A percentile compares a stretch with the other conserved stretches of the same genome.
Evolutionary conservation across 345 rosid species (phyloP).

Genomic region (Citrus maxima): DNA sequence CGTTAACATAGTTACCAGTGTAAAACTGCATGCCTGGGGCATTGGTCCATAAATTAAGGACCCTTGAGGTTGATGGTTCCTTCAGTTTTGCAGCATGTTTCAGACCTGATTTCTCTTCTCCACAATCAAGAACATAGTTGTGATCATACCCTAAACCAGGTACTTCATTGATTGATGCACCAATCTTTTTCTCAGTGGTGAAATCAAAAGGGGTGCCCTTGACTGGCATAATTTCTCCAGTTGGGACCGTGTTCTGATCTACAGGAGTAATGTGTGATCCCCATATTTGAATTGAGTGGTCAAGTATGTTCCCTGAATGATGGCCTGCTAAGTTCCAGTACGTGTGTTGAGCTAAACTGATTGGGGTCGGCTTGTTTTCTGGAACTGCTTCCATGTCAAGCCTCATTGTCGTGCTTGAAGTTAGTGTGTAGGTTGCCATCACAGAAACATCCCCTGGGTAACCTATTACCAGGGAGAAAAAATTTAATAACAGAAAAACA

Average conservation of each 20-base stretch:
- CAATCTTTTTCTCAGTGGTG: constrained; percentile 65
- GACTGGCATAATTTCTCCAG: constrained; percentile 72
- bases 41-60: constrained; percentile 76
- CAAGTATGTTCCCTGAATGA: constrained; percentile 64
- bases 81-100: constrained; percentile 67
- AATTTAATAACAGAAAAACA: no score
- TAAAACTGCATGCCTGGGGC: constrained; percentile 90
- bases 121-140: constrained; percentile 75
- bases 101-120: constrained; percentile 63
- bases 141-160: constrained; percentile 84
- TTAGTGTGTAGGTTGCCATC: constrained; percentile 69
- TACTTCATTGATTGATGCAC: constrained; percentile 63
- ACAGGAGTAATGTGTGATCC: constrained; percentile 84
- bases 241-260: constrained; percentile 72
- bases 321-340: constrained; percentile 95
- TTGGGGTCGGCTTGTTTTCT: constrained; percentile 69
- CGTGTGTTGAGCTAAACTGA: constrained; percentile 92
- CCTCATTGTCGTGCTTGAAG: constrained; percentile 66
- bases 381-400: constrained; percentile 93
- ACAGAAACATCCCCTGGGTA: constrained; percentile 82
- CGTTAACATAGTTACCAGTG: constrained; percentile 76
- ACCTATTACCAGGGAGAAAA: constrained; percentile 36
- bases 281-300: constrained; percentile 73
- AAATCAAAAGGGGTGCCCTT: constrained; percentile 88
- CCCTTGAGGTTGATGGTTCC: constrained; percentile 66